These are phyloP conservation scores for Phaffomyces opuntiae DNA, from an alignment of 805 yeast genomes.

Conservation along the genomic window DNA sequence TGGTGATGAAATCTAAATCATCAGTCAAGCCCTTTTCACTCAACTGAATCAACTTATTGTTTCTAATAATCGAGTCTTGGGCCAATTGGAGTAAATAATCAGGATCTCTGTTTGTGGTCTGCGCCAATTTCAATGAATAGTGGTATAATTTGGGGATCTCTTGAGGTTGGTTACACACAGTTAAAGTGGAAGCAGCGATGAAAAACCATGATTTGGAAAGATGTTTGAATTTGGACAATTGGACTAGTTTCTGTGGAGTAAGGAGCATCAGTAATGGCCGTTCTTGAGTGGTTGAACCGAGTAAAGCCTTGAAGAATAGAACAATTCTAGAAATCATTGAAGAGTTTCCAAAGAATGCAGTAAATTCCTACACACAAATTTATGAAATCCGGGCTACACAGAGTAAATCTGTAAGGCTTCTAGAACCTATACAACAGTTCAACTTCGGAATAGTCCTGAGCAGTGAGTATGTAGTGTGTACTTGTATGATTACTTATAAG, in stretches of 20 bases:
- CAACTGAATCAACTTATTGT: conserved; percentile 12
- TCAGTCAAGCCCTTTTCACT: conserved; percentile 3
- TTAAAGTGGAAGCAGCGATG: conserved; percentile 72
- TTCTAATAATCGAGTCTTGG: conserved; percentile 12
- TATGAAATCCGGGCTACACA: too few relatives aligned
- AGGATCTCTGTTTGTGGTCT: background rate
- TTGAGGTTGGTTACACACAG: conserved; percentile 76
- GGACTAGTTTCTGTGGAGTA: conserved; percentile 49
- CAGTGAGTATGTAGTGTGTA: too few relatives aligned
- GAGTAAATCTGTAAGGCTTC: too few relatives aligned
- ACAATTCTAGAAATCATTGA: background rate
- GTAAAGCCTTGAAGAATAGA: background rate
- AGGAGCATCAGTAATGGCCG: conserved; percentile 23
- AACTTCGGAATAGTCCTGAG: too few relatives aligned
- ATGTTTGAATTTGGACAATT: conserved; percentile 46
- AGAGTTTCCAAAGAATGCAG: background rate
- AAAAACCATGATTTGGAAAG: conserved; percentile 63
- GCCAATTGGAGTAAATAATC: conserved; percentile 8
- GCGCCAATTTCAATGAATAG: conserved; percentile 42
- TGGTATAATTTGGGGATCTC: conserved; percentile 73
- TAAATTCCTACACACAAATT: too few relatives aligned
- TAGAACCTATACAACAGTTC: too few relatives aligned
- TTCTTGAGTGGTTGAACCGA: background rate
- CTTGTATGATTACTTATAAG: too few relatives aligned
- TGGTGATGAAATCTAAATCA: conserved; percentile 8